A percentile compares a stretch with the other conserved stretches of the same genome.
These are phyloP conservation scores for Malus hybrid DNA, from an alignment of 331 rosid genomes.

Conservation along the genomic window DNA sequence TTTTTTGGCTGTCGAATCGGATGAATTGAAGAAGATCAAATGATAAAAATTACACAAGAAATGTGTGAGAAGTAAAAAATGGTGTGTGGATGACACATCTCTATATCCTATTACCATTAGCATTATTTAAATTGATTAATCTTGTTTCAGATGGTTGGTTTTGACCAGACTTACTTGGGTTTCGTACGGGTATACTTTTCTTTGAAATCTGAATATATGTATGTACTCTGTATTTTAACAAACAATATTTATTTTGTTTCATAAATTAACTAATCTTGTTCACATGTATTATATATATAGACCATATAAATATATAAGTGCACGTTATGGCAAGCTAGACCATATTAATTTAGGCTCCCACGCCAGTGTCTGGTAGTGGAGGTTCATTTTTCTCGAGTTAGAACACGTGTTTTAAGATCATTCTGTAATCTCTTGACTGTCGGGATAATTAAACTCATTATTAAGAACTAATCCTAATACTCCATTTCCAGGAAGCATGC, in stretches of 20 bases:
- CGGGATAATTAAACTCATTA: background rate
- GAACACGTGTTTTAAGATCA: constrained; percentile 1
- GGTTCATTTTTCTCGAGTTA: background rate
- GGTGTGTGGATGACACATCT: too few species aligned
- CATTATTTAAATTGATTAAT: background rate
- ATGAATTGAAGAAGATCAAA: too few species aligned
- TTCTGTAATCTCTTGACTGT: background rate
- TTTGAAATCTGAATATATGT: background rate
- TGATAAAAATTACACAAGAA: too few species aligned
- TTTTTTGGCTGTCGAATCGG: too few species aligned
- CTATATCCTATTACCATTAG: too few species aligned
- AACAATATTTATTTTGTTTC: too few species aligned
- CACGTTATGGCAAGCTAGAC: too few species aligned
- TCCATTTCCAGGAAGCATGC: background rate
- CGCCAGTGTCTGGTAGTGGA: background rate
- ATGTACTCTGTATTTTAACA: too few species aligned
- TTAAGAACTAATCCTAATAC: background rate
- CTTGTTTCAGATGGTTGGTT: constrained; percentile 2
- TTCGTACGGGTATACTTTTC: constrained; percentile 21
- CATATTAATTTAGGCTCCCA: background rate
- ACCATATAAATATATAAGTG: too few species aligned
- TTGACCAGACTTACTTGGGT: constrained; percentile 10
- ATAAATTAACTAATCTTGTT: too few species aligned
- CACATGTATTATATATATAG: too few species aligned
- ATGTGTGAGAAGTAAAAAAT: too few species aligned